Conservation (phyloP, 2,329 filamentous ascomycete genomes). For the Colletotrichum orbiculare region DNA sequence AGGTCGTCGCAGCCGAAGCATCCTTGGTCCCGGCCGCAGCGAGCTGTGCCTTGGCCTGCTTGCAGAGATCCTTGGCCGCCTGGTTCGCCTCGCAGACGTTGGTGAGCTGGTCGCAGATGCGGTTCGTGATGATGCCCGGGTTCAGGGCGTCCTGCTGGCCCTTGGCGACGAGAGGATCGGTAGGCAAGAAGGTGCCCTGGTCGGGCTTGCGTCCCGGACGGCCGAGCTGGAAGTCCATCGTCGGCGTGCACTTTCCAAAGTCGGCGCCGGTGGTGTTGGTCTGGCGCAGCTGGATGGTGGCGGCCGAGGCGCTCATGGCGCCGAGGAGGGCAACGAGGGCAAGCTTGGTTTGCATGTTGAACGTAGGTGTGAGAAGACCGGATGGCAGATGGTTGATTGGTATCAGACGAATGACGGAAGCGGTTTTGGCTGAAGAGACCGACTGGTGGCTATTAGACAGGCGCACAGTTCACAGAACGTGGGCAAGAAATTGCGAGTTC, state of each 20-base stretch:
- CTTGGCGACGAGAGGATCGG: slow-evolving; percentile 63
- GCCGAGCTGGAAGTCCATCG: slow-evolving; percentile 67
- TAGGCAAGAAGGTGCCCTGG: slow-evolving; percentile 70
- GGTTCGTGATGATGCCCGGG: slow-evolving; percentile 73
- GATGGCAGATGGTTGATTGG: neutral
- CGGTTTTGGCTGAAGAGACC: neutral
- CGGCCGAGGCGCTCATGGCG: slow-evolving; percentile 25
- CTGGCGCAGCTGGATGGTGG: slow-evolving; percentile 12
- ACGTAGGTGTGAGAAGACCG: neutral
- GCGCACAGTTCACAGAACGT: slow-evolving; percentile 26
- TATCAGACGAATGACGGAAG: too few species aligned
- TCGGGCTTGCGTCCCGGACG: slow-evolving; percentile 60
- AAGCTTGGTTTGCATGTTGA: slow-evolving; percentile 23
- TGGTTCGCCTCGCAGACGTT: slow-evolving; percentile 69
- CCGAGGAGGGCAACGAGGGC: slow-evolving; percentile 19
- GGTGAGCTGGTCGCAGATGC: slow-evolving; percentile 69
- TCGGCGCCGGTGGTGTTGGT: slow-evolving; percentile 49
- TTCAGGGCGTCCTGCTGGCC: slow-evolving; percentile 69
- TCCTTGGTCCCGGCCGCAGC: slow-evolving; percentile 60
- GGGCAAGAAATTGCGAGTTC: slow-evolving; percentile 11
- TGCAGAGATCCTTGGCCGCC: slow-evolving; percentile 62
- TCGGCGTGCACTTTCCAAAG: slow-evolving; percentile 61
- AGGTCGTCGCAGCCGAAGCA: slow-evolving; percentile 60
- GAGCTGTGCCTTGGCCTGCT: slow-evolving; percentile 61
- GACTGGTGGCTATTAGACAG: neutral